Evolutionary conservation across 2,329 filamentous ascomycete species (phyloP), one percentile per base, ranked within the genome.

Genomic region (Xylariales sp.): DNA sequence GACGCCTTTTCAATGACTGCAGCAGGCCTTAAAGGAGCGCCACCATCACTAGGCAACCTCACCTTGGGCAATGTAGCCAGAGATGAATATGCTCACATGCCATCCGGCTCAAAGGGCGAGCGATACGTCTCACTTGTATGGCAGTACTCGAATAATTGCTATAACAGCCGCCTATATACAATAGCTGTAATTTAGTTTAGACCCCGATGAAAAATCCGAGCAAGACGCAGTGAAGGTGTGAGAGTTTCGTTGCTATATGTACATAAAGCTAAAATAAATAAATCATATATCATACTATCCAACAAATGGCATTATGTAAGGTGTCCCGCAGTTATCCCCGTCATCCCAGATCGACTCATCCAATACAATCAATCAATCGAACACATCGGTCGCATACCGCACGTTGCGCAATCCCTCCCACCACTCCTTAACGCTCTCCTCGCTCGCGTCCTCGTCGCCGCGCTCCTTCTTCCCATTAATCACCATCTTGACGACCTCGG

Each of bases 331-430:
- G 18, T 43, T 36, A 39, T 14, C 9, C 30, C 28, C 8, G 23
- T 23, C 1, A 23, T 23, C 23, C 23, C 1, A 23, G 23, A 23
- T 23, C 23, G 23, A 2, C 23, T 2, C 23, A 23, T 23, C 23
- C 23, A 23, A 1, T n/a, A n/a, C 23, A 1, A 23, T 23, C 23
- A 14, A 39, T 71, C 59, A 87, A 70, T 87, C 85, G 80, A 90
- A 90, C 14, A 90, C 87, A 79, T 90, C 88, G 3, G 84, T 86
- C 16, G 86, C 84, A 71, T 86, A 90, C 32, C 88, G 79, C 77
- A 85, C 83, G 64, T 89, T 88, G 66, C 83, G 76, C 59, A 84
- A 72, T 36, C 78, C 79, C 41, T 86, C 83, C 72, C 86, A 85
- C 84, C 83, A 86, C 64, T 77, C 78, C 62, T 77, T 75, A 0